Percentiles rank a stretch among this genome's conserved stretches.
phyloP scores from a whole-genome alignment of 139 green algal genomes.

The Tetraselmis striata region DNA sequence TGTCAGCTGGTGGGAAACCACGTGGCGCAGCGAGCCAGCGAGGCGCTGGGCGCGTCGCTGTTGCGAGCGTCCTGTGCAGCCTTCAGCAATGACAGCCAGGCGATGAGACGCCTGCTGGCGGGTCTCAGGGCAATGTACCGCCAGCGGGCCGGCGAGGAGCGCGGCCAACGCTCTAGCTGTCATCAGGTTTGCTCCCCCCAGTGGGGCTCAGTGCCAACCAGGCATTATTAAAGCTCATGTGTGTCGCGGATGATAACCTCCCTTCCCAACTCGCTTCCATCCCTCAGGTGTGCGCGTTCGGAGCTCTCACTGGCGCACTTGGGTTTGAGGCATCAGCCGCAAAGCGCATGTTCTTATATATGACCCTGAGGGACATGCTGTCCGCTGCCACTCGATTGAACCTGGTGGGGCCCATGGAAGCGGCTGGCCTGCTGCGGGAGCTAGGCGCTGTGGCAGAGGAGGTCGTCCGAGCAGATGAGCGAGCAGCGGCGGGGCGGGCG shows the following conservation, averaged over 20 bases:
- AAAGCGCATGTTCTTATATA: neutral
- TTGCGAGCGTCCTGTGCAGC: neutral
- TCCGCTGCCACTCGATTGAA: neutral
- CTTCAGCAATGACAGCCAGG: neutral
- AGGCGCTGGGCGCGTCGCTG: neutral
- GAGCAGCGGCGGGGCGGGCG: neutral
- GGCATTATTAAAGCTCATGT: too few relatives aligned
- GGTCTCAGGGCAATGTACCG: neutral
- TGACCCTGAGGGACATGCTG: neutral
- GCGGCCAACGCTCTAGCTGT: neutral
- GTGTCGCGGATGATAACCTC: too few relatives aligned
- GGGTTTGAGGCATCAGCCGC: neutral
- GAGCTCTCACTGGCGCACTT: neutral
- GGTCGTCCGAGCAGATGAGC: neutral
- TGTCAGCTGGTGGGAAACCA: neutral
- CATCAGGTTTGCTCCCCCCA: too few relatives aligned
- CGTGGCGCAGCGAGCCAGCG: neutral
- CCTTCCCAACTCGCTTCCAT: too few relatives aligned
- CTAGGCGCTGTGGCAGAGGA: neutral
- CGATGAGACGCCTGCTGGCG: neutral
- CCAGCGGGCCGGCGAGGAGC: neutral
- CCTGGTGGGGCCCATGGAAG: neutral
- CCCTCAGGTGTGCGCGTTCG: too few relatives aligned
- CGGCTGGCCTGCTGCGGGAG: neutral
- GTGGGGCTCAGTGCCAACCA: too few relatives aligned